Evolutionary conservation across 2,329 filamentous ascomycete genomes (phyloP).

Genomic region (Ophiostoma montium): DNA sequence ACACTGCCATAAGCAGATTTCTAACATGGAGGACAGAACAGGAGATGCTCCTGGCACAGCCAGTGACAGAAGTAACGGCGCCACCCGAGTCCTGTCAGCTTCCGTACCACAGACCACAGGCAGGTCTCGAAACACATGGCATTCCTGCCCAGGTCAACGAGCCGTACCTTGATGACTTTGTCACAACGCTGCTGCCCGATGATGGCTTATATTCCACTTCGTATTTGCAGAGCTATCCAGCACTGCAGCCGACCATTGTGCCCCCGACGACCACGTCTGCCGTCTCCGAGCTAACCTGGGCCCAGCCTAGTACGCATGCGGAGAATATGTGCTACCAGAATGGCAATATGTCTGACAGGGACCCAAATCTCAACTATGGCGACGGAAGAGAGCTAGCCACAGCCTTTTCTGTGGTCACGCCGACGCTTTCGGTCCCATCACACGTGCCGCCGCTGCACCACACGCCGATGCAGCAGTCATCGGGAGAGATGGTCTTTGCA

Average conservation of each 20-base stretch:
- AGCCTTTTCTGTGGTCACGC: neutral
- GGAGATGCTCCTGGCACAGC: slow-evolving; percentile 16
- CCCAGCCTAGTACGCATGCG: slow-evolving; percentile 18
- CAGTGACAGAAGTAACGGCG: slow-evolving; percentile 1
- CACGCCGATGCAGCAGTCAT: neutral
- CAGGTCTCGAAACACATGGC: neutral
- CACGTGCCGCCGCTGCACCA: neutral
- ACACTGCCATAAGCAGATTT: too few relatives aligned
- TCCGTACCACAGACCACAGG: slow-evolving; percentile 4
- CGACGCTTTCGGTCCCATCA: neutral
- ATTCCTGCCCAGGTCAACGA: slow-evolving; percentile 10
- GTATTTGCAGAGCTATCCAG: slow-evolving; percentile 23
- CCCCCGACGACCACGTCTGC: slow-evolving; percentile 5
- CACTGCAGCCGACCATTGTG: slow-evolving; percentile 21
- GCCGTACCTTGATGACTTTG: slow-evolving; percentile 14
- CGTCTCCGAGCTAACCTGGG: neutral
- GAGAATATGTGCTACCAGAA: slow-evolving; percentile 29
- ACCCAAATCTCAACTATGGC: neutral
- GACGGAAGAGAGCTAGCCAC: neutral
- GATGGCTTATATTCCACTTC: slow-evolving; percentile 18
- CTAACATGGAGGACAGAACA: slow-evolving; percentile 18
- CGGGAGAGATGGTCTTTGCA: neutral
- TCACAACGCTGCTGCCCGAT: slow-evolving; percentile 18
- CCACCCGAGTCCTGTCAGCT: slow-evolving; percentile 10
- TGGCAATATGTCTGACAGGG: neutral